Base-by-base conservation (phyloP, 805 yeast genomes). In the Spencermartinsiella europaea region DNA sequence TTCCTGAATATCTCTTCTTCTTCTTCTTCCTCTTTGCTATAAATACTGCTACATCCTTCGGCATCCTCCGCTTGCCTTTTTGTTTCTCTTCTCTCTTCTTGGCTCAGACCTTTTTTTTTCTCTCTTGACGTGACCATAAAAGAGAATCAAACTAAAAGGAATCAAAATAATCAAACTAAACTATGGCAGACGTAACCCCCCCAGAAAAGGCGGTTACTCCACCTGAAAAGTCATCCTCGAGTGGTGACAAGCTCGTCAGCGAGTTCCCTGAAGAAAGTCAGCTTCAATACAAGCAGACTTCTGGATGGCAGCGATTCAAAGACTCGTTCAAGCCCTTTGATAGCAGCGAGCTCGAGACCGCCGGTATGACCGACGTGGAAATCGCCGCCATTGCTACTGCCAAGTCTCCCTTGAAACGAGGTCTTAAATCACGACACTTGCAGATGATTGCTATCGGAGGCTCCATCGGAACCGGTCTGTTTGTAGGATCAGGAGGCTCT, bases 361-460 rank as follows among this genome's bases (percentile, higher is more conserved):
- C 60, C 19, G 63, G 62, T 45, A 49, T 64, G 48, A 40, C 66
- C 19, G 67, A 62, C 43, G 59, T 59, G 20, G 70, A 69, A 49
- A 63, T 56, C 53, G 60, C 64, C 16, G 66, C 68, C 31, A 55
- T 62, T 22, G 64, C 66, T 28, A 56, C 76, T 2, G 80, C 83
- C 21, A 69, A 70, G 48, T 69, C 85, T 3, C 88, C 85, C 2
- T 68, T 83, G 48, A 69, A 75, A 38, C 63, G 78, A 44, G 40
- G 49, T n/a, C 59, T 66, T 38, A 66, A 65, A 49, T 59, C 58
- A n/a, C 60, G 71, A 14, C 71, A 66, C 51, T 45, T 66, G 42
- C 66, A 62, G 45, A 80, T 85, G 79, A 83, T 86, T 58, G 88
- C 95, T 34, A 72, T 87, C 46, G 93, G 93, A 48, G 89, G 93